phyloP scores from a whole-genome alignment of 768 basidiomycete genomes.

The Suillus lakei region DNA sequence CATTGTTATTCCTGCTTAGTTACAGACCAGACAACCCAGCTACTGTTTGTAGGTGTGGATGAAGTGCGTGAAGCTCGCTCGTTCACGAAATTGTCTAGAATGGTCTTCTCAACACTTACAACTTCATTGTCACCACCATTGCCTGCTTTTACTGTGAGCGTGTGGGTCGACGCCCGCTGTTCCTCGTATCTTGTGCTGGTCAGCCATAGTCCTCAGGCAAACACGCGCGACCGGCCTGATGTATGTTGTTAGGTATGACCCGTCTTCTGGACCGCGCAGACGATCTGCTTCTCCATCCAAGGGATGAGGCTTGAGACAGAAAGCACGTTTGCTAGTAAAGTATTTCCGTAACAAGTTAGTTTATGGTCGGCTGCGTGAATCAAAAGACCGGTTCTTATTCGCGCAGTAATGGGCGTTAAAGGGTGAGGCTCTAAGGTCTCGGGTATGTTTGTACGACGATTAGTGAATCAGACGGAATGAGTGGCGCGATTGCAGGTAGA shows the following conservation, averaged over 20 bases:
- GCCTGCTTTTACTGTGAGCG: conserved; percentile 55
- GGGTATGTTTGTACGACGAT: too few relatives aligned
- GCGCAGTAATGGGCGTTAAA: too few relatives aligned
- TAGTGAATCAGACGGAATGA: too few relatives aligned
- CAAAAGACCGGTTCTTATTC: too few relatives aligned
- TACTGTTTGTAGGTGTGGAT: conserved; percentile 38
- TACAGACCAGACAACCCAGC: conserved; percentile 48
- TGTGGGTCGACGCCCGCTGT: conserved; percentile 54
- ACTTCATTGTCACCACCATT: conserved; percentile 55
- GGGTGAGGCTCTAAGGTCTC: too few relatives aligned
- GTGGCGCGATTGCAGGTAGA: too few relatives aligned
- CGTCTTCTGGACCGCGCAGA: conserved; percentile 46
- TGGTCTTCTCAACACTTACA: conserved; percentile 58
- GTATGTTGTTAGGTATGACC: conserved; percentile 45
- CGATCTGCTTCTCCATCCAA: conserved; percentile 40
- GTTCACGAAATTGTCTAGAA: conserved; percentile 39
- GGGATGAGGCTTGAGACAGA: too few relatives aligned
- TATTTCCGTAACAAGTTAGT: too few relatives aligned
- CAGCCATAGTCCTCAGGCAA: conserved; percentile 21
- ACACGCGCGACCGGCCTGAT: conserved; percentile 33
- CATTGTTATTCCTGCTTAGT: conserved; percentile 29
- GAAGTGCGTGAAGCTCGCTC: neutral
- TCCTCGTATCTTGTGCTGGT: conserved; percentile 52
- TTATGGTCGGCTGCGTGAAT: too few relatives aligned
- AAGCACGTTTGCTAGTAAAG: too few relatives aligned